These are phyloP conservation scores for Sideroxylon spinosum DNA, from an alignment of 179 eudicot genomes.

Conservation along the genomic window DNA sequence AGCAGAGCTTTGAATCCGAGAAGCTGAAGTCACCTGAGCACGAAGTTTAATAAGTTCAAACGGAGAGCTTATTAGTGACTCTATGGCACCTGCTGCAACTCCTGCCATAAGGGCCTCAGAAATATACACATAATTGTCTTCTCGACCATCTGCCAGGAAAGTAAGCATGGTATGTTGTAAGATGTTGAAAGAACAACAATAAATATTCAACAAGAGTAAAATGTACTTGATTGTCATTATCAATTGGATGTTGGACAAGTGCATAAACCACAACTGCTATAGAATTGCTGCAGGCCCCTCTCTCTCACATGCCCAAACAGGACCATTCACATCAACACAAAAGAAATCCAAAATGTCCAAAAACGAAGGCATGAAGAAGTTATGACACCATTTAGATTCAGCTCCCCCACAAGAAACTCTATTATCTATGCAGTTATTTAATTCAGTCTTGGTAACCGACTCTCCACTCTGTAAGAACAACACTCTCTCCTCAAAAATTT, in stretches of 20 bases:
- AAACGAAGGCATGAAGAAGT: not conserved
- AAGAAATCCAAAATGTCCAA: not conserved
- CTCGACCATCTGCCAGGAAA: constrained; percentile 67
- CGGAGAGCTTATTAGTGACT: constrained; percentile 70
- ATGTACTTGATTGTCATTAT: too few relatives aligned
- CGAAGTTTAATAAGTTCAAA: constrained; percentile 82
- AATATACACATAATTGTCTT: constrained; percentile 56
- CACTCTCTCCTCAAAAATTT: too few relatives aligned
- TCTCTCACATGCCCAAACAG: too few relatives aligned
- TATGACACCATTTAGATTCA: not conserved
- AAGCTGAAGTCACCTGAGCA: constrained; percentile 81
- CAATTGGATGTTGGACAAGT: too few relatives aligned
- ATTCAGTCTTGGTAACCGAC: too few relatives aligned
- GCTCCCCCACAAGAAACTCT: too few relatives aligned
- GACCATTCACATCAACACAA: too few relatives aligned
- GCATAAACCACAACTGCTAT: too few relatives aligned
- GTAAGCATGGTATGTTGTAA: not conserved
- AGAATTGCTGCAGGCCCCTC: too few relatives aligned
- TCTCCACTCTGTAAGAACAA: too few relatives aligned
- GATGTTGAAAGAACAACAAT: not conserved
- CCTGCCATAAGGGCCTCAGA: constrained; percentile 88
- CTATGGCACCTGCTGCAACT: constrained; percentile 67
- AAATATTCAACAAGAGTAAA: too few relatives aligned
- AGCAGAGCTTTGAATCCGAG: constrained; percentile 29
- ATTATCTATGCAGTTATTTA: too few relatives aligned